Percentiles rank a stretch among this genome's conserved stretches.
These are phyloP conservation scores for Cercospora sp. DNA, from an alignment of 2,329 filamentous ascomycete genomes.

Conservation along the genomic window DNA sequence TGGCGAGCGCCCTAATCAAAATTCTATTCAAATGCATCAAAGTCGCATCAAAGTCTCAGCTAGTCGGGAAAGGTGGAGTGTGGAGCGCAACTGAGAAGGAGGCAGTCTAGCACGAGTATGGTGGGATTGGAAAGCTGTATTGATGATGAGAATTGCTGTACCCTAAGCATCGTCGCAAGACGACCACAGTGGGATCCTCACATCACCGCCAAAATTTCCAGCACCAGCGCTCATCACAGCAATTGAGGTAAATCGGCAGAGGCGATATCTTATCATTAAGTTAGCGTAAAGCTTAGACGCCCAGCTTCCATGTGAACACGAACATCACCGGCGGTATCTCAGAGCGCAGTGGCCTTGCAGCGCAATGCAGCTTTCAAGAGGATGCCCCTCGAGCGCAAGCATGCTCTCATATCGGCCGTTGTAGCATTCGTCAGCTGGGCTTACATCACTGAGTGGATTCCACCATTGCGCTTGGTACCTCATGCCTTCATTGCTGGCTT, in stretches of 20 bases:
- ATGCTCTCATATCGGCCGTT: conserved; percentile 64
- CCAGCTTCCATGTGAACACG: background rate
- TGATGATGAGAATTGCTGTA: too few relatives aligned
- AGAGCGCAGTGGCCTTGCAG: background rate
- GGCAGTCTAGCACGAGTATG: too few relatives aligned
- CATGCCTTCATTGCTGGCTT: conserved; percentile 78
- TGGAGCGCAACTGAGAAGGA: too few relatives aligned
- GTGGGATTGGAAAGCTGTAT: too few relatives aligned
- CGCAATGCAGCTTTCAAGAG: conserved; percentile 21
- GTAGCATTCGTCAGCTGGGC: conserved; percentile 83
- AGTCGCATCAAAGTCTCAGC: too few relatives aligned
- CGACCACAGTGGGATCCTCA: too few relatives aligned
- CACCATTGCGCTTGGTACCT: conserved; percentile 77
- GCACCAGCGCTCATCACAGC: too few relatives aligned
- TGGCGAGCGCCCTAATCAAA: too few relatives aligned
- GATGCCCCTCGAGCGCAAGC: conserved; percentile 71
- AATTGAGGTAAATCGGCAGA: background rate
- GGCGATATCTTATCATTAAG: background rate
- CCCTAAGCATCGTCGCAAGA: too few relatives aligned
- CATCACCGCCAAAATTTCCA: too few relatives aligned
- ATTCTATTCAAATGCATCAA: too few relatives aligned
- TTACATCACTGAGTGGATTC: conserved; percentile 78
- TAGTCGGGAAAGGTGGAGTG: too few relatives aligned
- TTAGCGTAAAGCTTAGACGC: background rate
- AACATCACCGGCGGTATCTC: background rate